Conservation (phyloP, 768 basidiomycete genomes). For the Sistotremastrum suecicum region DNA sequence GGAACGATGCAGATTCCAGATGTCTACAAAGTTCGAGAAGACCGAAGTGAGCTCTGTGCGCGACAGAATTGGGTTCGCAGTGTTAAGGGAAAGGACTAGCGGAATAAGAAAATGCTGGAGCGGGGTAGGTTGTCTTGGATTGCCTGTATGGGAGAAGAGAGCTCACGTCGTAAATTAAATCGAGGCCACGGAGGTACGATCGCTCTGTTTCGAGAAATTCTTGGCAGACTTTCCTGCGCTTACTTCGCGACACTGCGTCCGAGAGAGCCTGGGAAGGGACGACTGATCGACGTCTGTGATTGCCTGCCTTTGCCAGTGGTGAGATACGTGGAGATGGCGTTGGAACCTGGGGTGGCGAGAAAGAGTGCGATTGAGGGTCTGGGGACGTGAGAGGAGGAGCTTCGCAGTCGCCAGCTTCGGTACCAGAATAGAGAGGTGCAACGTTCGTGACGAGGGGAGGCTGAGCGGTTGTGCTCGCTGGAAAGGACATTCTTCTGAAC, state of each 20-base stretch:
- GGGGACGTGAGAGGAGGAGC: neutral
- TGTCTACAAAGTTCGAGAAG: conserved; percentile 84
- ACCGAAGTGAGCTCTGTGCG: conserved; percentile 55
- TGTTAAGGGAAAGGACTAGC: conserved; percentile 62
- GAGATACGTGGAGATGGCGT: conserved; percentile 21
- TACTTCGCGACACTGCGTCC: conserved; percentile 27
- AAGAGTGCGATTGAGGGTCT: conserved; percentile 11
- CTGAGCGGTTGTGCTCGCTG: conserved; percentile 13
- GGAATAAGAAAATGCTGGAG: conserved; percentile 72
- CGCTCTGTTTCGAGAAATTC: conserved; percentile 77
- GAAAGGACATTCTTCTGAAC: conserved; percentile 31
- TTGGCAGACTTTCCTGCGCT: conserved; percentile 54
- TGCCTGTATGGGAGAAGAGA: neutral
- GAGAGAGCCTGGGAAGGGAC: conserved; percentile 22
- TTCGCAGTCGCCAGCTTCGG: conserved; percentile 29
- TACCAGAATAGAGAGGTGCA: conserved; percentile 58
- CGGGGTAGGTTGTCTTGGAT: conserved; percentile 5
- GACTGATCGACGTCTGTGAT: conserved; percentile 25
- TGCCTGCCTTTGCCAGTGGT: conserved; percentile 13
- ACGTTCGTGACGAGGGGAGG: conserved; percentile 45
- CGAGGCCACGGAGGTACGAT: conserved; percentile 68
- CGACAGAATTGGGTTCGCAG: conserved; percentile 50
- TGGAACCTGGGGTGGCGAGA: conserved; percentile 7
- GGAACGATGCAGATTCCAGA: conserved; percentile 76
- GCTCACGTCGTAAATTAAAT: conserved; percentile 67